Base-by-base conservation (phyloP, 2,329 filamentous ascomycete species). In the Furcasterigmium furcatum region DNA sequence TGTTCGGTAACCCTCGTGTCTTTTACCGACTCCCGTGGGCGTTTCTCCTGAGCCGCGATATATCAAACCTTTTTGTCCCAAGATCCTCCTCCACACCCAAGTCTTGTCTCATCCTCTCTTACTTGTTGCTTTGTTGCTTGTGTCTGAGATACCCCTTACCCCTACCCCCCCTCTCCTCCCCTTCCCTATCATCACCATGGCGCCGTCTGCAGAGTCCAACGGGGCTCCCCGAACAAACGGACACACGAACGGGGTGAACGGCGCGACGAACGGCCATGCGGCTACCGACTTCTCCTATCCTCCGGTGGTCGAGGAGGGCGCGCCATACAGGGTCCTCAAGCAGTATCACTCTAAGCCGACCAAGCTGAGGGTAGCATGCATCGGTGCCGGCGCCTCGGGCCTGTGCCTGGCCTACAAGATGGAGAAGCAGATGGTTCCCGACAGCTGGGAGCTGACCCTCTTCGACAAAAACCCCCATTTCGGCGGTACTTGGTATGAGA, bases 291-390 rank as follows among this genome's bases (percentile, higher is more conserved):
- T 58, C 42, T 42, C 52, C 38, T 63, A 64, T 35, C 60, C 59
- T 19, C 52, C 55, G 2, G 22, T 44, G 8, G 38, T 58, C 35
- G 47, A 53, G 14, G 46, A 47, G 6, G 51, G 52, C 9, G 48
- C 49, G 2, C 54, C 57, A 4, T 64, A 64, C 48, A 42, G 49
- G 8, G 54, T 64, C 13, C 53, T 64, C 20, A 46, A 52, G 22
- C 61, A 64, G 46, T 64, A 64, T 43, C 62, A 65, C 47, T 64
- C 60, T n/a, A 63, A 63, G 52, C 61, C 61, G 6, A 57, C 57
- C 20, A 64, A 64, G 52, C 38, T 65, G 21, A 50, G 61, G 8
- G 59, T 62, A 5, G 56, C 57, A 32, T 61, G 59, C 43, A 53
- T 60, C 38, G 61, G 61, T 38, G 55, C 59, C 8, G 59, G 58